These are phyloP conservation scores for Mollisiaceae sp. DNA, from an alignment of 2,329 filamentous ascomycete species.

Conservation along the genomic window DNA sequence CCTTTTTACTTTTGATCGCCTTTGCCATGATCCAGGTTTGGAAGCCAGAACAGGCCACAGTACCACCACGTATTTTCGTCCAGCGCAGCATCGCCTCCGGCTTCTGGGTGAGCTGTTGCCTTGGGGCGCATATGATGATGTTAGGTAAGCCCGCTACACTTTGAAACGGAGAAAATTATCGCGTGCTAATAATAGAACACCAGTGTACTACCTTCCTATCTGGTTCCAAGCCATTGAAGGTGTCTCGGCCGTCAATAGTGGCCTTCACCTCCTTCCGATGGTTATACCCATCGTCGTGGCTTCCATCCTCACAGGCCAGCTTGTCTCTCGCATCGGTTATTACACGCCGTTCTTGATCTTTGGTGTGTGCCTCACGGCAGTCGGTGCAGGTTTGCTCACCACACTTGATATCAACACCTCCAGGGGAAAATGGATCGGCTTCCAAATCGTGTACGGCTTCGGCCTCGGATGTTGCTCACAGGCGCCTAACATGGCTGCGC, in stretches of 20 bases:
- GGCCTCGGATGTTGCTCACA: constrained; percentile 30
- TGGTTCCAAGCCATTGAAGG: constrained; percentile 53
- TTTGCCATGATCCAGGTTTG: constrained; percentile 41
- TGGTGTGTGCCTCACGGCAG: constrained; percentile 33
- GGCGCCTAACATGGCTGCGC: constrained; percentile 52
- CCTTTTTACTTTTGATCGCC: constrained; percentile 39
- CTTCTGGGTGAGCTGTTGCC: constrained; percentile 32
- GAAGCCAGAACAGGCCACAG: constrained; percentile 34
- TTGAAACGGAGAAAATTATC: neutral
- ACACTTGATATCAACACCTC: constrained; percentile 44
- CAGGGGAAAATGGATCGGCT: constrained; percentile 44
- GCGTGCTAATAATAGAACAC: constrained; percentile 10
- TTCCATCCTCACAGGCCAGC: constrained; percentile 26
- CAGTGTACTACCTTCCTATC: constrained; percentile 52
- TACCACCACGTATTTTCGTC: constrained; percentile 45
- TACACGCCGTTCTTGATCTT: constrained; percentile 32
- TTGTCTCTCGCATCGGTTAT: constrained; percentile 32
- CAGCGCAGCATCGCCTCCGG: constrained; percentile 37
- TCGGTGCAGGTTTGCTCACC: constrained; percentile 48
- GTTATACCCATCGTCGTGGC: constrained; percentile 40
- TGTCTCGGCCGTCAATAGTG: constrained; percentile 48
- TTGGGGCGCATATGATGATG: constrained; percentile 16
- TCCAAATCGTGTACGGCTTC: constrained; percentile 34
- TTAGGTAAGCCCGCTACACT: constrained; percentile 16
- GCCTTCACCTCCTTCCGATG: constrained; percentile 46